These are phyloP conservation scores for Coleophoma cylindrospora DNA, from an alignment of 2,329 filamentous ascomycete genomes.

Conservation along the genomic window DNA sequence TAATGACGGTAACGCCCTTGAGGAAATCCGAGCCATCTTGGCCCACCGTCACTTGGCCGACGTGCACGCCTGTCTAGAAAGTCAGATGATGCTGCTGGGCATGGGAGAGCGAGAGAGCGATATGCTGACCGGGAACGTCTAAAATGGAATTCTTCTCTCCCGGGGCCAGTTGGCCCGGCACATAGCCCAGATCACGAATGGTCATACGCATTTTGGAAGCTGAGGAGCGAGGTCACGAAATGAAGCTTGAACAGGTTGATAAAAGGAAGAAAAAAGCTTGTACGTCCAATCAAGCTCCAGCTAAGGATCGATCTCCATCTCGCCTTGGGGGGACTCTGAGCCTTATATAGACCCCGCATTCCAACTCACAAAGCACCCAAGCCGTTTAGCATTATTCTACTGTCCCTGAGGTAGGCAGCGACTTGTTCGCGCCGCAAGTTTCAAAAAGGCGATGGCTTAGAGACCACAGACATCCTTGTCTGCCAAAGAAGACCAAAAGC, in stretches of 20 bases:
- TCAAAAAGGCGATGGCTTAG: too few relatives aligned
- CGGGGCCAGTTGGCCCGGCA: slow-evolving; percentile 17
- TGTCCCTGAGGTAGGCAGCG: too few relatives aligned
- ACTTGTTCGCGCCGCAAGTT: too few relatives aligned
- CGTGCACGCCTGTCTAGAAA: slow-evolving; percentile 15
- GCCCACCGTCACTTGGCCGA: slow-evolving; percentile 23
- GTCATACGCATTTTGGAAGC: slow-evolving; percentile 13
- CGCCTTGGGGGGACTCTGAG: too few relatives aligned
- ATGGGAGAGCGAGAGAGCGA: neutral
- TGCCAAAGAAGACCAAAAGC: too few relatives aligned
- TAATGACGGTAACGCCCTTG: slow-evolving; percentile 23
- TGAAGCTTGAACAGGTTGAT: neutral
- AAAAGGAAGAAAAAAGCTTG: too few relatives aligned
- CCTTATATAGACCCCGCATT: too few relatives aligned
- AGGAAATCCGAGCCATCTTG: slow-evolving; percentile 18
- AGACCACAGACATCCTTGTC: too few relatives aligned
- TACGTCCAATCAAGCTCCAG: too few relatives aligned
- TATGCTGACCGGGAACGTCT: slow-evolving; percentile 17
- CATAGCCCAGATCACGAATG: slow-evolving; percentile 21
- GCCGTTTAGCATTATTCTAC: too few relatives aligned
- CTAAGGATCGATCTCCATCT: too few relatives aligned
- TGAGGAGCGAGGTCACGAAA: neutral
- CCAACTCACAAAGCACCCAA: too few relatives aligned
- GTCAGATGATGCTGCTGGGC: neutral
- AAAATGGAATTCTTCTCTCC: slow-evolving; percentile 25